phyloP scores from a whole-genome alignment of 1,284 basidiomycete species.

The Phellinidium pouzarii region DNA sequence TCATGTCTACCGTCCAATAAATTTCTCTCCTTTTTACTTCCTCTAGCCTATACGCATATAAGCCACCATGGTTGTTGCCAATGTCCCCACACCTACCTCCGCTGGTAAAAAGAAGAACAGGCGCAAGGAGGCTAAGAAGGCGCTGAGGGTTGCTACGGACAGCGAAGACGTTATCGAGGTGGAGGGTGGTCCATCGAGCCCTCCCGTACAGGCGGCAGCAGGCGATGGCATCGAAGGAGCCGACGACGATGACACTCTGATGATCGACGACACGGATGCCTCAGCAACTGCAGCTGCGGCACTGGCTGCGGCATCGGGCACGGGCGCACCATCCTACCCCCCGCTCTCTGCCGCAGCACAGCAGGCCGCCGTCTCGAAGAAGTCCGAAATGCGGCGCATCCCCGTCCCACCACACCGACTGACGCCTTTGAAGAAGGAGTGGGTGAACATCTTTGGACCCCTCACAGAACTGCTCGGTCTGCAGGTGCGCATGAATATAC shows the following conservation, averaged over 20 bases:
- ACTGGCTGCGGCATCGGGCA: conserved; percentile 28
- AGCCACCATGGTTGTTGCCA: conserved; percentile 11
- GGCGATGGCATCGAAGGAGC: conserved; percentile 13
- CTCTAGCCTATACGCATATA: neutral
- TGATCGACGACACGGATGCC: conserved; percentile 46
- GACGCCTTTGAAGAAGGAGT: conserved; percentile 96
- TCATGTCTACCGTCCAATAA: neutral
- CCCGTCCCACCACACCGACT: conserved; percentile 94
- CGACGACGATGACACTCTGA: conserved; percentile 50
- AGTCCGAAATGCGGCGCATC: conserved; percentile 78
- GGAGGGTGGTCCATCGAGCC: conserved; percentile 4
- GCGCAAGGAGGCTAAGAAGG: conserved; percentile 13
- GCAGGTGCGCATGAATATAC: conserved; percentile 96
- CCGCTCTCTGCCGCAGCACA: conserved; percentile 54
- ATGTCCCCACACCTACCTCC: neutral
- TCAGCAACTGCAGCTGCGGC: too few relatives aligned
- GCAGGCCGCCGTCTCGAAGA: conserved; percentile 41
- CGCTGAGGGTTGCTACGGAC: neutral
- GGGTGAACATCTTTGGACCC: conserved; percentile 95
- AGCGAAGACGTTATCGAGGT: conserved; percentile 8
- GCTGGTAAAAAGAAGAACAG: conserved; percentile 18
- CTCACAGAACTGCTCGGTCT: conserved; percentile 91
- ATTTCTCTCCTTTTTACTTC: neutral
- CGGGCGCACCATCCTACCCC: conserved; percentile 56
- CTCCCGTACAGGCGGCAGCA: neutral